Evolutionary conservation across 2,329 filamentous ascomycete genomes (phyloP), one percentile per base, ranked within the genome.

Genomic region (Macrophomina tecta): DNA sequence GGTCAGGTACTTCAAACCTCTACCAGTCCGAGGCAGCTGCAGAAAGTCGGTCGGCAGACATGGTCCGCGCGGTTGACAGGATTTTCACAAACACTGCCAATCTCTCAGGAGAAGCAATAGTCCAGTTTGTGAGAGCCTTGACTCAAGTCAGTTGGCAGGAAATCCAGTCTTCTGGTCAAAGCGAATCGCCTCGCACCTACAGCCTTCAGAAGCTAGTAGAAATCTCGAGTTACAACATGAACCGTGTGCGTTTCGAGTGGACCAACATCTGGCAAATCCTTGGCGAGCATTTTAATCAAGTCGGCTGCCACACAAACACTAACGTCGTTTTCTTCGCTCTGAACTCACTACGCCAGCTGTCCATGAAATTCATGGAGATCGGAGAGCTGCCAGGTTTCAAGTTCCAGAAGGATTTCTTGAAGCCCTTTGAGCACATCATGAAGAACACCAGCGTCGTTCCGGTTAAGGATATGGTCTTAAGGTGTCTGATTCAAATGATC

Each of bases 211-310:
- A 99, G 80, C 88, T 99, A 69, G 96, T 99, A 16, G 95, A 99
- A 79, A 98, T 99, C 79, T 97, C 93, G 78, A 97, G 97, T 79
- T 99, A 99, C 87, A 99, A 99, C 82, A 99, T 99, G 95, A 93
- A 92, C 68, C 90, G 95, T 84, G 94, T 99, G 42, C 91, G 95
- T 73, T 98, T 98, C 73, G 95, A 99, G 77, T 99, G 95, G 95
- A 96, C 91, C 12, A 94, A 91, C 73, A 97, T 99, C 68, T 99
- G 95, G 95, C 91, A 92, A 69, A 91, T 99, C 1, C 86, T 99
- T n/a, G 95, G 95, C 14, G 92, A 97, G 76, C 96, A 99, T 76
- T 99, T 99, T 84, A 98, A 98, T 78, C 90, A 94, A 70, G 95
- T 99, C 68, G 96, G 96, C 64, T 98, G 94, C 74, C 94, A 98